Conservation (phyloP, 2,329 filamentous ascomycete species). For the Chaetomium strumarium region DNA sequence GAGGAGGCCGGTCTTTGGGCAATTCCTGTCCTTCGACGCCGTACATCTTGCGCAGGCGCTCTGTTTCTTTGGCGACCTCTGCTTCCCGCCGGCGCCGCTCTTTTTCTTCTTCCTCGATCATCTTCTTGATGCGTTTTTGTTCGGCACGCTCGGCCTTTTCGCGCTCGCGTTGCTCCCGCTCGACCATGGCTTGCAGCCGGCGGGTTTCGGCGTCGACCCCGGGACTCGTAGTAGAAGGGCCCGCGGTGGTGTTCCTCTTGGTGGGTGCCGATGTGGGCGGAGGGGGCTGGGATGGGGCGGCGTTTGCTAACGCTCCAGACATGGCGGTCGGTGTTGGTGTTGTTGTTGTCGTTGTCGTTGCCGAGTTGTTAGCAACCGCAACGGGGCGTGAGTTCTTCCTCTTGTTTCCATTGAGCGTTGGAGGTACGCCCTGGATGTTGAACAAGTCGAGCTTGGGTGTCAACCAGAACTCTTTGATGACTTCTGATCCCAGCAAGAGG, state of each 20-base stretch:
- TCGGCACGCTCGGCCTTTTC: constrained; percentile 51
- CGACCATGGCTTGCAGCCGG: constrained; percentile 55
- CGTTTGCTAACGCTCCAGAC: constrained; percentile 37
- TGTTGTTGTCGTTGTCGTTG: constrained; percentile 10
- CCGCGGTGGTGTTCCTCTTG: constrained; percentile 38
- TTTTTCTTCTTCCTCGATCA: constrained; percentile 61
- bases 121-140: constrained; percentile 54
- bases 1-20: constrained; percentile 24
- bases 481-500: constrained; percentile 57
- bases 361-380: constrained; percentile 20
- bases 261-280: constrained; percentile 41
- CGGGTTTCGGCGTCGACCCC: constrained; percentile 71
- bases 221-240: constrained; percentile 26
- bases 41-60: constrained; percentile 65
- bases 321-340: constrained; percentile 29
- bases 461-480: constrained; percentile 61
- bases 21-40: constrained; percentile 49
- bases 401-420: constrained; percentile 24
- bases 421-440: constrained; percentile 54
- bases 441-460: constrained; percentile 67
- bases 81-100: constrained; percentile 51
- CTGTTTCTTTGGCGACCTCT: constrained; percentile 73
- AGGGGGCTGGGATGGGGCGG: constrained; percentile 25
- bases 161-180: constrained; percentile 49
- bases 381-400: constrained; percentile 42